Percentiles rank a stretch among this genome's conserved stretches.
Evolutionary conservation across 2,329 filamentous ascomycete genomes (phyloP).

Genomic region (Penicillium sp.): DNA sequence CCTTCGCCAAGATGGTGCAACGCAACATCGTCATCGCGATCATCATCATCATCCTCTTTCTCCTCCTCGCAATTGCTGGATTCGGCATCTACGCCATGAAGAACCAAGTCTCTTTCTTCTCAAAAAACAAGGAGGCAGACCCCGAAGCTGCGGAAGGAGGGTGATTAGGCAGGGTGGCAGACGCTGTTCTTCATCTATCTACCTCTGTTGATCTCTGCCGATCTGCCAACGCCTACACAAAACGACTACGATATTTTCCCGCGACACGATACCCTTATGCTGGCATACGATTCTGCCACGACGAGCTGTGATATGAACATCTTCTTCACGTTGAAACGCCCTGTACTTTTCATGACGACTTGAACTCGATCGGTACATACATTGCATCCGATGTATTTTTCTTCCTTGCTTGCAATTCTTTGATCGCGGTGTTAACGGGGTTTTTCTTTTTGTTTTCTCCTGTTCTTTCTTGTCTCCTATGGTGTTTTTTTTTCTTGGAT

Average conservation of each 20-base stretch:
- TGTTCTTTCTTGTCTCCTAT: neutral
- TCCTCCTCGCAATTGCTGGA: slow-evolving; percentile 47
- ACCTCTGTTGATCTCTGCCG: neutral
- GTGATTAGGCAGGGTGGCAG: slow-evolving; percentile 5
- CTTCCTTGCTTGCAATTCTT: neutral
- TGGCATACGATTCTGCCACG: neutral
- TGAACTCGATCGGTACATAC: neutral
- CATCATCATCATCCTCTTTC: slow-evolving; percentile 53
- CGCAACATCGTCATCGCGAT: slow-evolving; percentile 52
- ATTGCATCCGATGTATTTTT: slow-evolving; percentile 2
- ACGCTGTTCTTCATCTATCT: neutral
- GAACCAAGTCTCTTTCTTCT: slow-evolving; percentile 36
- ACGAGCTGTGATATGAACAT: slow-evolving; percentile 1
- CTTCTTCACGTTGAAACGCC: slow-evolving; percentile 1
- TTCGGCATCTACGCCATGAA: slow-evolving; percentile 40
- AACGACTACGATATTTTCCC: slow-evolving; percentile 5
- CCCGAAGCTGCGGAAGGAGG: slow-evolving; percentile 34
- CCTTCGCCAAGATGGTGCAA: slow-evolving; percentile 40
- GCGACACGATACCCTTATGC: slow-evolving; percentile 8
- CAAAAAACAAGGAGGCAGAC: slow-evolving; percentile 30
- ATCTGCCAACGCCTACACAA: neutral
- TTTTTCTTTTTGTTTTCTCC: neutral
- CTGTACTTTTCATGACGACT: slow-evolving; percentile 3
- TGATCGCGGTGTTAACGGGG: neutral
- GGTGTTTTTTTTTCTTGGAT: neutral